Base-by-base conservation (phyloP, 257 asterid species). In the Capsicum chinense region DNA sequence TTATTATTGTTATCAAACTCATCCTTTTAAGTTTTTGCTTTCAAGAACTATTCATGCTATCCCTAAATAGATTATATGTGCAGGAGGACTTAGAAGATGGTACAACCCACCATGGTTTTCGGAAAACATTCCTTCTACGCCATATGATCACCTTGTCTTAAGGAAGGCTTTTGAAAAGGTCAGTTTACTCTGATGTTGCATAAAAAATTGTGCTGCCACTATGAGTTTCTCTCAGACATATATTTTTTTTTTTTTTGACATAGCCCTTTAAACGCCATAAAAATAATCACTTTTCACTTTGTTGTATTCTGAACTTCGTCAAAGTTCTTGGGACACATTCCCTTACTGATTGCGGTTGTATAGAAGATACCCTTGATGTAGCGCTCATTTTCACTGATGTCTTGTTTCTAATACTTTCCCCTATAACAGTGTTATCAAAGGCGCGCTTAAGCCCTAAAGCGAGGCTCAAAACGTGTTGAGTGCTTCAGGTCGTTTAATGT, bases 131-230 rank as follows among this genome's bases (percentile, higher is more conserved):
- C 99, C 99, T 83, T 88, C 93, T 79, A 82, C 90, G 83, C 94
- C 97, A 83, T 97, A 93, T 81, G 97, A 95, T 62, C 90, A 91
- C 87, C 90, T 93, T 81, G 91, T 91, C 87, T 87, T 97, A 86
- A 94, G 98, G 85, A 87, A 84, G 88, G 97, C 97, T 86, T 97
- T 97, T 89, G 99, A 97, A 89, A 97, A 95, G 99, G 99, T 93
- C 82, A 84, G 90, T 83, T 87, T 84, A 71, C 79, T 85, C 37
- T 56, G 12, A 58, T 9, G 82, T 52, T 54, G 50, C 42, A 78
- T 54, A 78, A 14, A 50, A 52, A 26, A 54, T 54, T 50, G 17
- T 10, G 50, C 26, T 16, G 26, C 82, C 42, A 26, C 58, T 26
- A 71, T 44, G 8, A 71, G 5, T 9, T 71, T 7, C 57, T 71